A percentile compares a stretch with the other conserved stretches of the same genome.
Evolutionary conservation across 257 asterid genomes (phyloP).

Genomic region (Nyctanthes arbortristis): DNA sequence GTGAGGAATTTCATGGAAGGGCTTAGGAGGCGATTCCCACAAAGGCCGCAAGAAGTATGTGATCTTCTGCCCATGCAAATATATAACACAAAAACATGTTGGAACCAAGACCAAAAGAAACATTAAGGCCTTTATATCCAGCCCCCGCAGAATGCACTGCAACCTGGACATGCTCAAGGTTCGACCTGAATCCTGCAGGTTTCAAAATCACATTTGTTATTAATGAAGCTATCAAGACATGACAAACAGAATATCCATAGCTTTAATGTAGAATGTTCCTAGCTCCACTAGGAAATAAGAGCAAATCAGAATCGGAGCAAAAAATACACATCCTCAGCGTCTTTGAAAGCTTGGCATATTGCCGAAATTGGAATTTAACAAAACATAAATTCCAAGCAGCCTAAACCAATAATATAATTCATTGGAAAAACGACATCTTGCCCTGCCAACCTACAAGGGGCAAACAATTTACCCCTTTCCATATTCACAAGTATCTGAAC

Average conservation of each 20-base stretch:
- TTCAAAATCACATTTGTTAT: neutral
- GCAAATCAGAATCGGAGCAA: too few relatives aligned
- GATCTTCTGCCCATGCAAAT: constrained; percentile 79
- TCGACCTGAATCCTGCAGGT: constrained; percentile 56
- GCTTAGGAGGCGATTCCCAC: constrained; percentile 83
- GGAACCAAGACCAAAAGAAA: constrained; percentile 62
- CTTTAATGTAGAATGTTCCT: neutral
- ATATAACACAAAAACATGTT: constrained; percentile 46
- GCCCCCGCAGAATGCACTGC: constrained; percentile 59
- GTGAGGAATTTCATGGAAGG: constrained; percentile 76
- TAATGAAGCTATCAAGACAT: neutral
- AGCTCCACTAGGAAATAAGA: neutral
- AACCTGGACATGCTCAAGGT: constrained; percentile 58
- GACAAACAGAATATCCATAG: neutral
- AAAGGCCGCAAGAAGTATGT: constrained; percentile 76
- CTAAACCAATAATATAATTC: too few relatives aligned
- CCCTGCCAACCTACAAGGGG: too few relatives aligned
- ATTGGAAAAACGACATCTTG: too few relatives aligned
- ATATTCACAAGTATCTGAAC: too few relatives aligned
- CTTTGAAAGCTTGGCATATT: too few relatives aligned
- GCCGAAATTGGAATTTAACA: too few relatives aligned
- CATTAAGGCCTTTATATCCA: constrained; percentile 57
- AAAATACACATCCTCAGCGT: too few relatives aligned
- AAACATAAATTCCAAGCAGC: too few relatives aligned
- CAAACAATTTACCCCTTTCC: too few relatives aligned